Evolutionary conservation across 2,329 filamentous ascomycete genomes (phyloP), one percentile per base, ranked within the genome.

Genomic region (Elsinoe fawcettii): DNA sequence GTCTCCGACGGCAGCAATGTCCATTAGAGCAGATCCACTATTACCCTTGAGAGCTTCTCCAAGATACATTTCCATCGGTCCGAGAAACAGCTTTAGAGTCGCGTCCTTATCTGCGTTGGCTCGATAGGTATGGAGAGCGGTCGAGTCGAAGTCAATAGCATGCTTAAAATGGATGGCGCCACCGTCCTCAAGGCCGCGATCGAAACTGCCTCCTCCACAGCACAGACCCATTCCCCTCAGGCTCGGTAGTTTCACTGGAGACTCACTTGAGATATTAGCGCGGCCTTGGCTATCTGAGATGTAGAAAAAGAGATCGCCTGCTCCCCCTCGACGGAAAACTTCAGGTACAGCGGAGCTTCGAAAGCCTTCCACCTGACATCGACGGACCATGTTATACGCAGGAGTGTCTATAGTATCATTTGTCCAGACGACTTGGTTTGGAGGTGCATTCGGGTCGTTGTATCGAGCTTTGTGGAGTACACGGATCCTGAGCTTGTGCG

Each of bases 121-220:
- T 69, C 83, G 80, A 61, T 90, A 88, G 0, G 86, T 88, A 54
- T 89, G 84, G 0, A 91, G 78, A 0, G 88, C 86, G 4, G 75
- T 71, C 0, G 71, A 63, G 57, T 79, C 80, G 58, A 82, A 81
- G 64, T 95, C 89, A 23, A 91, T 84, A 0, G 82, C 82, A 74
- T 81, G 86, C 2, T 76, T 73, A 67, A 87, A 86, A 23, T 82
- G 67, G 0, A 90, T 76, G 0, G 76, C 82, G 0, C 83, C 82
- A 0, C 81, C 82, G 55, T 90, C 87, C 67, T 90, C 87, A 0
- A 95, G 73, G 0, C 88, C 88, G 27, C 86, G 78, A 4, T 88
- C 88, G 54, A 93, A 83, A 55, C 85, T 90, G 0, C 89, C 88
- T 16, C 86, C 85, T 0, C 89, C 89, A 62, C 85, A 89, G 64